phyloP scores from a whole-genome alignment of 352 stramenopile species.

The Globisporangium nunn region DNA sequence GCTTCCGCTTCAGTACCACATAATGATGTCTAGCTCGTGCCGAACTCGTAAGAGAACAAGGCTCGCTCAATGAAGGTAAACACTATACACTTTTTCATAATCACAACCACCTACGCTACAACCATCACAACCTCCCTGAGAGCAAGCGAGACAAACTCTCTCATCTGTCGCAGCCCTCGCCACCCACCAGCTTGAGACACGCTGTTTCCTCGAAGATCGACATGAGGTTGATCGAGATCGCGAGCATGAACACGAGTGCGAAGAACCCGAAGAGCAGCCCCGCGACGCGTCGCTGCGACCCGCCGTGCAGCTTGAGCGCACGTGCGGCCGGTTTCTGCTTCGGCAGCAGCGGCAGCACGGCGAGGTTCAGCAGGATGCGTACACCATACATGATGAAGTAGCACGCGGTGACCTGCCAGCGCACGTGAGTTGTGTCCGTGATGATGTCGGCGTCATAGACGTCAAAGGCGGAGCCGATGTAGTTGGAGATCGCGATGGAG shows the following conservation, averaged over 20 bases:
- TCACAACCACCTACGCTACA: not conserved
- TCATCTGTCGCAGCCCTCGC: slow-evolving; percentile 31
- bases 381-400: slow-evolving; percentile 54
- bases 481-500: slow-evolving; percentile 45
- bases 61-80: not conserved
- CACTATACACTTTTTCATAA: slow-evolving; percentile 1
- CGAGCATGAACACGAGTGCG: slow-evolving; percentile 32
- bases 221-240: slow-evolving; percentile 49
- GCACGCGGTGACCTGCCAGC: slow-evolving; percentile 43
- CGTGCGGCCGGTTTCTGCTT: slow-evolving; percentile 37
- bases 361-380: slow-evolving; percentile 33
- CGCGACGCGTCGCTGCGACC: slow-evolving; percentile 29
- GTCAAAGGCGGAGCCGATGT: slow-evolving; percentile 42
- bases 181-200: slow-evolving; percentile 57
- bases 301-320: slow-evolving; percentile 43
- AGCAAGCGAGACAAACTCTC: not conserved
- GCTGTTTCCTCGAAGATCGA: slow-evolving; percentile 46
- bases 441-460: slow-evolving; percentile 58
- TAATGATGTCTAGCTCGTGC: not conserved
- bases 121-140: not conserved
- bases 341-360: slow-evolving; percentile 45
- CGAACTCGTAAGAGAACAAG: not conserved
- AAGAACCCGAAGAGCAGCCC: slow-evolving; percentile 33
- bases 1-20: slow-evolving; percentile 17
- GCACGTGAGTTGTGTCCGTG: slow-evolving; percentile 38